Evolutionary conservation across 257 asterid genomes (phyloP).

Genomic region (Ocimum tenuiflorum): DNA sequence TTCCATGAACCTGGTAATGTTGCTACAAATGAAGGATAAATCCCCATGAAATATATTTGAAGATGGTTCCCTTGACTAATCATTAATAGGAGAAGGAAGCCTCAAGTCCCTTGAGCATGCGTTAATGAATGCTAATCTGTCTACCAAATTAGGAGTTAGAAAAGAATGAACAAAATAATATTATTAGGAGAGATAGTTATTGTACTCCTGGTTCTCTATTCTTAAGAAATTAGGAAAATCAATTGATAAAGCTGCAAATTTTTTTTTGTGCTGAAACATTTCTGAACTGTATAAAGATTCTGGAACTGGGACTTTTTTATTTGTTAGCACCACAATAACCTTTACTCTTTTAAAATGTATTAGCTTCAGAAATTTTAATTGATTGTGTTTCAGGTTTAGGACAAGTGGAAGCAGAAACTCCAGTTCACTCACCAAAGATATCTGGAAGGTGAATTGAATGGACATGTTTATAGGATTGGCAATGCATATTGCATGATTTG

Average conservation of each 20-base stretch:
- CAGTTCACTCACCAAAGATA: slow-evolving; percentile 62
- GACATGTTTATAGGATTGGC: slow-evolving; percentile 1
- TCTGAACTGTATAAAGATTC: slow-evolving; percentile 10
- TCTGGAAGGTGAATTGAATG: slow-evolving; percentile 43
- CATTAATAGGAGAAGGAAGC: too few species aligned
- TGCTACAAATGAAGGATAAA: background rate
- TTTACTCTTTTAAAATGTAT: background rate
- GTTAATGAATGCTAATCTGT: background rate
- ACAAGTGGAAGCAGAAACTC: slow-evolving; percentile 61
- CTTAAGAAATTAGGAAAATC: background rate
- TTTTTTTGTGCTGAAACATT: background rate
- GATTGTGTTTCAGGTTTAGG: slow-evolving; percentile 57
- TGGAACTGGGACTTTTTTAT: slow-evolving; percentile 4
- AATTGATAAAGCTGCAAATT: background rate
- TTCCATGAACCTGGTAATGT: background rate
- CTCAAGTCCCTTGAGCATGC: background rate
- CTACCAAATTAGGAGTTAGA: background rate
- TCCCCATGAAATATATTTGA: background rate
- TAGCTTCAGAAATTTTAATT: background rate
- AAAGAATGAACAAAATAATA: background rate
- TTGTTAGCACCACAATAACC: background rate
- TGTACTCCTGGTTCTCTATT: background rate
- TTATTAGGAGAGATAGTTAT: background rate
- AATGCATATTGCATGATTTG: slow-evolving; percentile 8
- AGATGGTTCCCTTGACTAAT: background rate